These are phyloP conservation scores for Mariannaea elegans DNA, from an alignment of 2,329 filamentous ascomycete species.

Conservation along the genomic window DNA sequence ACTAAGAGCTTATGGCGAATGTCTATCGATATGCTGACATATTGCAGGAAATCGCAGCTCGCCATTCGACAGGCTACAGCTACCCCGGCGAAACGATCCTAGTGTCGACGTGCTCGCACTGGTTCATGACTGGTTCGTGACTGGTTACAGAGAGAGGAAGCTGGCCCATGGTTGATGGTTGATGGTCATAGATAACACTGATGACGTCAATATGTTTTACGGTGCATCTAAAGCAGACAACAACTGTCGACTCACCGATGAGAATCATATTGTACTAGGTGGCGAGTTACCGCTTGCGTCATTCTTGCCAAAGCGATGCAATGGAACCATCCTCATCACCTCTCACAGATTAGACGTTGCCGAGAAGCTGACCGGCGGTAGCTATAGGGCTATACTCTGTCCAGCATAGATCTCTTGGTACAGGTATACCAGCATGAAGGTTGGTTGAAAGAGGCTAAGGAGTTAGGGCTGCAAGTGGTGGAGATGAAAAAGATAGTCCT, in stretches of 20 bases:
- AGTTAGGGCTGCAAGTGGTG: too few relatives aligned
- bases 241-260: neutral
- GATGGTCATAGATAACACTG: conserved; percentile 34
- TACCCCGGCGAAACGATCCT: conserved; percentile 43
- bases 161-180: conserved; percentile 36
- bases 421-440: too few relatives aligned
- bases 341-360: conserved; percentile 25
- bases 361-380: conserved; percentile 22
- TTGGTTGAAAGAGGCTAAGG: too few relatives aligned
- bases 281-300: conserved; percentile 6
- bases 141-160: conserved; percentile 38
- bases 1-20: neutral
- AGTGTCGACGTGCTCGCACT: conserved; percentile 44
- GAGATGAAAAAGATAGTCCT: neutral
- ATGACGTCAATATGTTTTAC: conserved; percentile 24
- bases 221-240: neutral
- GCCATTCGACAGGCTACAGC: conserved; percentile 42
- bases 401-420: too few relatives aligned
- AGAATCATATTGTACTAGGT: neutral
- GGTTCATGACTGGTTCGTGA: conserved; percentile 42
- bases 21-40: neutral
- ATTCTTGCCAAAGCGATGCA: conserved; percentile 25
- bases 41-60: conserved; percentile 36
- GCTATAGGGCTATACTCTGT: too few relatives aligned
- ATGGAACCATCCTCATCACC: conserved; percentile 30